Evolutionary conservation across 31 red algal genomes (phyloP), one percentile per base, ranked within the genome.

Genomic region (Endocladia muricata): DNA sequence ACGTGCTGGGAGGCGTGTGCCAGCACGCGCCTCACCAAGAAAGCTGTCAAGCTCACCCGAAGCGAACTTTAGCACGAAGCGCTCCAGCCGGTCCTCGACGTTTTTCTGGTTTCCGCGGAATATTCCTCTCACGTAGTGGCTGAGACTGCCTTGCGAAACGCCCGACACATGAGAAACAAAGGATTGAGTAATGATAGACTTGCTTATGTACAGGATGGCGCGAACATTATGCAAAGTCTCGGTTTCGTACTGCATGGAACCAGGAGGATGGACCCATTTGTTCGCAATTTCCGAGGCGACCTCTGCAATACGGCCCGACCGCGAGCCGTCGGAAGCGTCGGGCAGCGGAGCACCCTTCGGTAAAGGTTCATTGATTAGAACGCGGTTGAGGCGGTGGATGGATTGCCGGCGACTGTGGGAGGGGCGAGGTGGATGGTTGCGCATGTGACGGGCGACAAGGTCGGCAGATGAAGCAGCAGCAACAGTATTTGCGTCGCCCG

Each of bases 91-190:
- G 54, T 83, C 68, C 15, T 83, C 79, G 5, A 83, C 58, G 37
- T 83, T 83, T 49, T 65, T 42, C 55, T 83, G 79, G 37, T 83
- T 83, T 32, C 79, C 79, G n/a, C 79, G 66, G 55, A 83, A 83
- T 23, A 83, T 67, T 0, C 79, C 79, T 1, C 79, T 54, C 1
- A 83, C 79, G 40, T 83, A 83, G 31, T 83, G 79, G 39, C 67
- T 73, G 41, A 83, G 67, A 29, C 67, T 73, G 15, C 79, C 79
- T 65, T 83, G 79, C 7, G 79, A 83, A 15, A 83, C 79, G 13
- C 79, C 79, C 22, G 79, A 74, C 36, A 83, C 68, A 63, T 83
- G 79, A 5, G 79, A 83, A n/a, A 83, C 79, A 52, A 83, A 83
- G 3, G 79, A 83, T 40, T 83, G 79, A 0, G 79, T 83, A 3